These are phyloP conservation scores for Acanthamoeba castellanii DNA, from an alignment of 208 protist species.

Conservation along the genomic window DNA sequence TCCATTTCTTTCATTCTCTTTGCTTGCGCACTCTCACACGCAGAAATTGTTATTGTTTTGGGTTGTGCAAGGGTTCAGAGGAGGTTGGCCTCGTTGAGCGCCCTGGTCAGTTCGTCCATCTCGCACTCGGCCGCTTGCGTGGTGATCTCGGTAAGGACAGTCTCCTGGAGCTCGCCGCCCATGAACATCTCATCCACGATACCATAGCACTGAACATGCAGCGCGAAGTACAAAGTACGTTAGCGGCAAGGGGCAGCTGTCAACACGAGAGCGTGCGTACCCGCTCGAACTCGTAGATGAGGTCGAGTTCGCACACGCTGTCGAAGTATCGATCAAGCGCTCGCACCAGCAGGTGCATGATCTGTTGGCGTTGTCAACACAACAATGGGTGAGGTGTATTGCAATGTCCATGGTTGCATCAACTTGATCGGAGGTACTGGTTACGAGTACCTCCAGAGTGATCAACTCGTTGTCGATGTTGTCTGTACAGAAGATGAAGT, in stretches of 20 bases:
- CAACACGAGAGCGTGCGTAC: conserved; percentile 43
- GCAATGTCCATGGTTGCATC: conserved; percentile 87
- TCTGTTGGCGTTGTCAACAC: conserved; percentile 7
- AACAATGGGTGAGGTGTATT: background rate
- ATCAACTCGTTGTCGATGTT: conserved; percentile 98
- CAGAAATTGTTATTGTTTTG: no score
- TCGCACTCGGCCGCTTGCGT: background rate
- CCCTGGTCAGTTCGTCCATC: background rate
- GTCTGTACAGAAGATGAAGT: conserved; percentile 98
- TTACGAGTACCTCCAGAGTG: conserved; percentile 93
- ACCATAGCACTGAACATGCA: conserved; percentile 94
- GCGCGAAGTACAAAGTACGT: background rate
- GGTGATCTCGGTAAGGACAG: background rate
- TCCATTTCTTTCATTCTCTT: no score
- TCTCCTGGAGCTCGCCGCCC: conserved; percentile 98
- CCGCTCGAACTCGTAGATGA: conserved; percentile 99
- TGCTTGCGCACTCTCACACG: no score
- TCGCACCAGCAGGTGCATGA: conserved; percentile 87
- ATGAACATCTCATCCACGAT: conserved; percentile 99
- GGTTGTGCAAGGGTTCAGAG: no score
- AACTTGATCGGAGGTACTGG: background rate
- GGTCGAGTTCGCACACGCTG: conserved; percentile 99
- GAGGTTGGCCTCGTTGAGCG: background rate
- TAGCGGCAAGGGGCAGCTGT: background rate
- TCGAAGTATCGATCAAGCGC: conserved; percentile 99